Percentiles rank a stretch among this genome's conserved stretches.
phyloP scores from a whole-genome alignment of 768 basidiomycete species.

The Agaricus sinodeliciosus region DNA sequence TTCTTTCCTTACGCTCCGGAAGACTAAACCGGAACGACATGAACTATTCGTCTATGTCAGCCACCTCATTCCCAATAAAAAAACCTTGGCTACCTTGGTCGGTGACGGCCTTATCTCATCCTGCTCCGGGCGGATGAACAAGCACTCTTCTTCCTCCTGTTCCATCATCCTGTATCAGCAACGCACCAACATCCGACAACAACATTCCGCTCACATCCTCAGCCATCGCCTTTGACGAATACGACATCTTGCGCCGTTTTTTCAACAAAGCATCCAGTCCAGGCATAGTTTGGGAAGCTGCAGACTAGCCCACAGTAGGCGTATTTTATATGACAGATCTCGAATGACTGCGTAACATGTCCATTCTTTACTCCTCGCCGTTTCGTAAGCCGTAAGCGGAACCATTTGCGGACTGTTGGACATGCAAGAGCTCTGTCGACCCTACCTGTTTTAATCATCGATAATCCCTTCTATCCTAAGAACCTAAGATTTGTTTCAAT shows the following conservation, averaged over 20 bases:
- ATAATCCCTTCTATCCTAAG: no score
- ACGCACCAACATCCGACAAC: not conserved
- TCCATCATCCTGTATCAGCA: not conserved
- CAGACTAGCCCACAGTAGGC: not conserved
- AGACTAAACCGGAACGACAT: not conserved
- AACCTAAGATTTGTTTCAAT: no score
- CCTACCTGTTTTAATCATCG: no score
- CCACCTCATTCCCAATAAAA: not conserved
- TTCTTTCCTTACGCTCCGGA: not conserved
- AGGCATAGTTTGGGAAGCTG: not conserved
- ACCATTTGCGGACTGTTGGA: not conserved
- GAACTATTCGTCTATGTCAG: not conserved
- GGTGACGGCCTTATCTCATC: not conserved
- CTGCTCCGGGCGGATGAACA: not conserved
- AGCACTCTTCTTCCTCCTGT: slow-evolving; percentile 5
- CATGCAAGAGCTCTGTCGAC: no score
- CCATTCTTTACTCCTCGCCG: slow-evolving; percentile 9
- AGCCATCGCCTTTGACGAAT: not conserved
- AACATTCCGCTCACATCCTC: slow-evolving; percentile 1
- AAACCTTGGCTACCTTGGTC: not conserved
- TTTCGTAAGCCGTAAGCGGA: slow-evolving; percentile 1
- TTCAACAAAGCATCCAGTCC: not conserved
- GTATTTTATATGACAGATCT: slow-evolving; percentile 1
- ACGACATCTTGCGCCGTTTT: not conserved
- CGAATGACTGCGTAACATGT: not conserved